Base-by-base conservation (phyloP, 768 basidiomycete genomes). In the Calocera cornea region DNA sequence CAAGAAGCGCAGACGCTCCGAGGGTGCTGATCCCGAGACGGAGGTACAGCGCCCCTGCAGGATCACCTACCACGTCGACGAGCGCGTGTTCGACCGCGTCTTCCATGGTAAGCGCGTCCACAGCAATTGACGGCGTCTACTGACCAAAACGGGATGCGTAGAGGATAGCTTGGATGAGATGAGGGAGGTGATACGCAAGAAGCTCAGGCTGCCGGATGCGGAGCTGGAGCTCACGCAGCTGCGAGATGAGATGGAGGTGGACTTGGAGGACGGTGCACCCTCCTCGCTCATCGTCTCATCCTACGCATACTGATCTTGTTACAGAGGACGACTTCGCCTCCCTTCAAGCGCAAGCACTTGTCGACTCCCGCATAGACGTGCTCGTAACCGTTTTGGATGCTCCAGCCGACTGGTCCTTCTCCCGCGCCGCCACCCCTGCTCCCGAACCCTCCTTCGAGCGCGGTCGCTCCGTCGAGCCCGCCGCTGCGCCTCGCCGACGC, bases 251-350 rank as follows among this genome's bases (percentile, higher is more conserved):
- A 77, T 77, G 67, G 73, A 74, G 16, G 81, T 90, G 27, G 87
- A 88, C 73, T 79, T 92, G n/a, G 89, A 89, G 38, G 89, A 92
- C 73, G 87, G 90, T 89, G 71, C 24, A 27, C 54, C 22, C 44
- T 7, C 44, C 8, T 47, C 16, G 12, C 49, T 8, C 31, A 60
- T 60, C 27, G 69, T 17, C 22, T 64, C 29, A 5, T 16, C 11
- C 11, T 22, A 27, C 22, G 33, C 2, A 5, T 49, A 22, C 29
- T 33, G 14, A 47, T 11, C 36, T 34, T 17, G 2, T 34, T 10
- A 14, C 47, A 68, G 67, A 68, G 22, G 38, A 65, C 22, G 67
- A 68, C 34, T 68, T 68, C 64, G 44, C 36, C 5, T 60, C 54
- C 19, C 31, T 60, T 8, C 11, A 60, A 33, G 31, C 31, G 5